These are phyloP conservation scores for Pogostemon cablin DNA, from an alignment of 257 asterid genomes.

Conservation along the genomic window DNA sequence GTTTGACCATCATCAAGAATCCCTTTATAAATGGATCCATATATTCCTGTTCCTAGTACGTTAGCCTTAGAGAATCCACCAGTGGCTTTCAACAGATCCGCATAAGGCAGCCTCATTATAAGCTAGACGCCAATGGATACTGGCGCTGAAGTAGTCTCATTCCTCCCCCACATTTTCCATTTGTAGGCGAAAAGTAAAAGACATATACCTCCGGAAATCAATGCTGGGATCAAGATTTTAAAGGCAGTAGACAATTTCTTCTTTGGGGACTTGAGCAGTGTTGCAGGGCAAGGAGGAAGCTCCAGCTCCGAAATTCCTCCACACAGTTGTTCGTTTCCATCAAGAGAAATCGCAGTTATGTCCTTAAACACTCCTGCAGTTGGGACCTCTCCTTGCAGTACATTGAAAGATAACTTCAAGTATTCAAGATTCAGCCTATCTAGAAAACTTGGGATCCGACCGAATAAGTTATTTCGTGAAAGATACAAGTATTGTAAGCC, in stretches of 20 bases:
- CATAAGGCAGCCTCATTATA: not conserved
- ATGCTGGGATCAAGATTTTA: not conserved
- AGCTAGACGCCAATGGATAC: not conserved
- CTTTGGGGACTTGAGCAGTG: not conserved
- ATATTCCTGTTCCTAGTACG: not conserved
- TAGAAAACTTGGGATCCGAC: not conserved
- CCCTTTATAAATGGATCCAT: not conserved
- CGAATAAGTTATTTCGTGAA: constrained; percentile 27
- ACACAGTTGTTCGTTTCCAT: constrained; percentile 10
- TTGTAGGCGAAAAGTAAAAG: not conserved
- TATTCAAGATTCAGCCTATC: not conserved
- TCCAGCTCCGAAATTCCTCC: not conserved
- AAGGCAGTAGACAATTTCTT: not conserved
- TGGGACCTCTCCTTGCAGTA: constrained; percentile 20
- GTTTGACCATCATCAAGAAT: not conserved
- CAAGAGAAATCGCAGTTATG: not conserved
- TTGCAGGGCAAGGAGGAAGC: not conserved
- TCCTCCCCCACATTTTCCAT: not conserved
- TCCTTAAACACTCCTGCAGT: not conserved
- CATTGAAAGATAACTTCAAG: constrained; percentile 14
- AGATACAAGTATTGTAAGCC: constrained; percentile 30
- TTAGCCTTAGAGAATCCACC: not conserved
- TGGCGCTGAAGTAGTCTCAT: not conserved
- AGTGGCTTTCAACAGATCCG: not conserved
- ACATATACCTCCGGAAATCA: not conserved